These are phyloP conservation scores for Emmonsiellopsis sp. DNA, from an alignment of 2,329 filamentous ascomycete genomes.

Conservation along the genomic window DNA sequence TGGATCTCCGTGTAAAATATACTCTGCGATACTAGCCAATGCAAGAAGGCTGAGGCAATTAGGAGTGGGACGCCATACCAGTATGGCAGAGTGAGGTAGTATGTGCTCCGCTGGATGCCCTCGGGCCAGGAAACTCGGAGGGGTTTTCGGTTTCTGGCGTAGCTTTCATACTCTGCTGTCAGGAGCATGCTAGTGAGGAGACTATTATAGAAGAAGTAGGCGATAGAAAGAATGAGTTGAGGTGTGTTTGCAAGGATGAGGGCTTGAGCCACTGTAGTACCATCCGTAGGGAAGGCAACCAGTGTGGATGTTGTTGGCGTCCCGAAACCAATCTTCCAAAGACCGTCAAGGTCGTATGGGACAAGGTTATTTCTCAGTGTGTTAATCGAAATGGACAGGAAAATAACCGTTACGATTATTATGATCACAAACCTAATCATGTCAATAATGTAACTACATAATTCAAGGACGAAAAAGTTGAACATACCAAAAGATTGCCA, in stretches of 20 bases:
- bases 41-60: conserved; percentile 27
- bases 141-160: conserved; percentile 28
- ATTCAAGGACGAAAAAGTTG: not conserved
- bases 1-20: conserved; percentile 36
- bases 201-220: conserved; percentile 29
- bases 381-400: not conserved
- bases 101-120: conserved; percentile 33
- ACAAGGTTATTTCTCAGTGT: not conserved
- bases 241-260: conserved; percentile 26
- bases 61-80: conserved; percentile 36
- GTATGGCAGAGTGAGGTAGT: conserved; percentile 39
- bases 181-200: conserved; percentile 39
- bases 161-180: conserved; percentile 40
- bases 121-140: conserved; percentile 28
- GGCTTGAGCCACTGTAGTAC: not conserved
- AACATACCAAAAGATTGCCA: not conserved
- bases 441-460: not conserved
- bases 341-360: not conserved
- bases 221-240: conserved; percentile 26
- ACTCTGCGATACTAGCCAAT: conserved; percentile 43
- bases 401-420: not conserved
- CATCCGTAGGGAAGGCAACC: not conserved
- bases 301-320: not conserved
- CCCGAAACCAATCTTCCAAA: conserved; percentile 5
- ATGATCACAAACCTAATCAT: not conserved